A percentile compares a stretch with the other conserved stretches of the same genome.
Evolutionary conservation across 139 green algal species (phyloP).

Genomic region (Coelastrella sp.): DNA sequence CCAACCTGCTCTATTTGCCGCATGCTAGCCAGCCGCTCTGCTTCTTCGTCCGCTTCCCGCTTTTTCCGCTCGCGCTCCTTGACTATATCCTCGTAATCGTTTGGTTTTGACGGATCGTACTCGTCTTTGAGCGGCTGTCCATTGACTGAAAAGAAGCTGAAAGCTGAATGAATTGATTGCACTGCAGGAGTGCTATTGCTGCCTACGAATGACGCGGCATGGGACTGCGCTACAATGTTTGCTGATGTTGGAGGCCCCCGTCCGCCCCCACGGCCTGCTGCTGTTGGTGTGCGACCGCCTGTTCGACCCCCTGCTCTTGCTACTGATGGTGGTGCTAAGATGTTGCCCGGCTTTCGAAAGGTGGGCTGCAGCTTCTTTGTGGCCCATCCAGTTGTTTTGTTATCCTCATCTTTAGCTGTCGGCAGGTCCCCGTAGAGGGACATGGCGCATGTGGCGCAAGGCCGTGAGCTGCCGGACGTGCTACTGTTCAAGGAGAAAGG

Average conservation of each 20-base stretch:
- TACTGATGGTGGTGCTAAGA: slow-evolving; percentile 38
- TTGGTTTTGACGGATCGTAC: slow-evolving; percentile 92
- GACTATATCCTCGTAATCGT: slow-evolving; percentile 86
- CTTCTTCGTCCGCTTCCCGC: slow-evolving; percentile 80
- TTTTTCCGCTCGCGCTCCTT: slow-evolving; percentile 40
- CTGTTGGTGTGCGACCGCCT: slow-evolving; percentile 23
- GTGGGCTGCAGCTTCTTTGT: slow-evolving; percentile 51
- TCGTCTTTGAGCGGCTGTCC: slow-evolving; percentile 71
- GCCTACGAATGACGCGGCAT: not conserved
- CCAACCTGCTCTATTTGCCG: slow-evolving; percentile 72
- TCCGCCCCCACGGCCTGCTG: slow-evolving; percentile 50
- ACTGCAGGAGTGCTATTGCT: not conserved
- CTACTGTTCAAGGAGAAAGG: not conserved
- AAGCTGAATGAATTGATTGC: not conserved
- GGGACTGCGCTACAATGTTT: not conserved
- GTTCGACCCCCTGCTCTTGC: not conserved
- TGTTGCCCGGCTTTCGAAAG: slow-evolving; percentile 18
- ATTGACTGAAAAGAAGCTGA: slow-evolving; percentile 45
- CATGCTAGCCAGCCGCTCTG: slow-evolving; percentile 74
- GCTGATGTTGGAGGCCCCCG: not conserved
- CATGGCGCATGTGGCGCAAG: slow-evolving; percentile 23
- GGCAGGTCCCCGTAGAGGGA: slow-evolving; percentile 74
- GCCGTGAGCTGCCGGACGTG: not conserved
- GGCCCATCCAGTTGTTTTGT: not conserved
- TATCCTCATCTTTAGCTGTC: slow-evolving; percentile 55